These are phyloP conservation scores for Chrysopogon serrulatus DNA, from an alignment of 176 grass and related monocot genomes.

Conservation along the genomic window DNA sequence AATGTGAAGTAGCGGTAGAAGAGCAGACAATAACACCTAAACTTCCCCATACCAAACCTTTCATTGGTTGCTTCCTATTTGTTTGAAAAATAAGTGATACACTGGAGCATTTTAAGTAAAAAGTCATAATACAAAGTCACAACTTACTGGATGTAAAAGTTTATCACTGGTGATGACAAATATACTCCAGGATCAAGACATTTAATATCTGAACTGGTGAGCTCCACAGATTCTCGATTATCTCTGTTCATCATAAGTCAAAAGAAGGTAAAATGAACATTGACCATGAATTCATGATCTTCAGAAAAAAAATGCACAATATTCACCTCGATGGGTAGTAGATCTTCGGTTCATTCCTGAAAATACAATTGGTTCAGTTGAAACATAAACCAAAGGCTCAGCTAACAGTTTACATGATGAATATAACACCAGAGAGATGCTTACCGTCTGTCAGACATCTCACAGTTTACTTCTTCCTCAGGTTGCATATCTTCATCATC, in stretches of 20 bases:
- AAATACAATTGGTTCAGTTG: conserved; percentile 27
- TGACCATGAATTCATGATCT: background rate
- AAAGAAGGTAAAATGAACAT: conserved; percentile 6
- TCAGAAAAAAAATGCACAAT: conserved; percentile 1
- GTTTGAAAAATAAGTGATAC: background rate
- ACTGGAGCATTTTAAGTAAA: background rate
- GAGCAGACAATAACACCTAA: background rate
- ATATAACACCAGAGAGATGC: background rate
- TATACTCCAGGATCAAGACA: conserved; percentile 67
- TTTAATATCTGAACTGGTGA: conserved; percentile 57
- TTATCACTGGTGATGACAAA: conserved; percentile 82
- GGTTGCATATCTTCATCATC: conserved; percentile 45
- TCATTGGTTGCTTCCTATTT: background rate
- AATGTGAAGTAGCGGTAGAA: background rate
- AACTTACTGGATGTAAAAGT: conserved; percentile 83
- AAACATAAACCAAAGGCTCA: conserved; percentile 1
- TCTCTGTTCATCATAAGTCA: conserved; percentile 51
- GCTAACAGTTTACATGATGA: background rate
- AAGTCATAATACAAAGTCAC: background rate
- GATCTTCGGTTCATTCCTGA: conserved; percentile 60
- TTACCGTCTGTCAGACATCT: conserved; percentile 36
- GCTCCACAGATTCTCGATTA: conserved; percentile 65
- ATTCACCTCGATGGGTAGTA: conserved; percentile 83
- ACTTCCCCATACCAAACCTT: background rate
- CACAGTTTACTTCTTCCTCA: conserved; percentile 5